Evolutionary conservation across 2,329 filamentous ascomycete species (phyloP), one percentile per base, ranked within the genome.

Genomic region (Elsinoe australis): DNA sequence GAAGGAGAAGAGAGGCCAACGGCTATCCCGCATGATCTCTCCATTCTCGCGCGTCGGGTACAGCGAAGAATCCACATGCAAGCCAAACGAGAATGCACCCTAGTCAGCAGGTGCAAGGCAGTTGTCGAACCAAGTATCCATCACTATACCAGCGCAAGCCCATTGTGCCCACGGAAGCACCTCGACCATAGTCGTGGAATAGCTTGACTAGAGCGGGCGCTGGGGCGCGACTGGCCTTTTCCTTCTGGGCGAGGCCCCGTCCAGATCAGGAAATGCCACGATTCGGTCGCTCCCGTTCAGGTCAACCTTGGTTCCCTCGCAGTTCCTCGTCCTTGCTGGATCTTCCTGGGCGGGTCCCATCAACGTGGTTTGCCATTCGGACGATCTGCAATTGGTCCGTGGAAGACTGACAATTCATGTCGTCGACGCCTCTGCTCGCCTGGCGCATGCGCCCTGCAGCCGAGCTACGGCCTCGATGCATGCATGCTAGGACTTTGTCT

Each of bases 381-480:
- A 26, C 21, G 36, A 14, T 12, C 29, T 32, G 29, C 19, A 41
- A 26, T 41, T 21, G 36, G 21, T 41, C 21, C 21, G 4, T 9
- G 21, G 21, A 17, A 41, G 19, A n/a, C n/a, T n/a, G n/a, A n/a
- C n/a, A n/a, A n/a, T n/a, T n/a, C n/a, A n/a, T n/a, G n/a, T n/a
- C n/a, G n/a, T n/a, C n/a, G n/a, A n/a, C n/a, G n/a, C n/a, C n/a
- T n/a, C n/a, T n/a, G n/a, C n/a, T n/a, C n/a, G n/a, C n/a, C n/a
- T n/a, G n/a, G n/a, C n/a, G n/a, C n/a, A n/a, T 39, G 35, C 35
- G 35, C 14, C 29, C 35, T 7, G 28, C 28, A 22, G 14, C 28
- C 19, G 31, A 29, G 22, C 39, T 44, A 44, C 39, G 39, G 39
- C 39, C 24, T 44, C 39, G 22, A 44, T 31, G 35, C 35, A 26